Percentiles rank a stretch among this genome's conserved stretches.
Conservation (phyloP, 2,329 filamentous ascomycete genomes). For the Ascochyta rabiei region DNA sequence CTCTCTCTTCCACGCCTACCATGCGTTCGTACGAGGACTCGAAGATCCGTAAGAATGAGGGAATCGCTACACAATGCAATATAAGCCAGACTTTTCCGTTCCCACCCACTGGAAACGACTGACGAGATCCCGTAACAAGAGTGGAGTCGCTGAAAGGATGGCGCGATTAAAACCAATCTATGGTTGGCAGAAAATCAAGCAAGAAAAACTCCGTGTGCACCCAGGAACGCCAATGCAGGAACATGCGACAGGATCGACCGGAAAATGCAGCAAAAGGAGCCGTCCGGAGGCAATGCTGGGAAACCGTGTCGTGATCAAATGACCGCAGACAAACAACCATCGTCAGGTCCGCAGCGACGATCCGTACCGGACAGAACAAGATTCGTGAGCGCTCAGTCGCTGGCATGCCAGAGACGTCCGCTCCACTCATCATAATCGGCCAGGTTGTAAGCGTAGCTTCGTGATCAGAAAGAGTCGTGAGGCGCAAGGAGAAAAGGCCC, state of each 20-base stretch:
- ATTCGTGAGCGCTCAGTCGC: conserved; percentile 44
- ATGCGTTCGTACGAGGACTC: conserved; percentile 34
- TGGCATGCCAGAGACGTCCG: conserved; percentile 33
- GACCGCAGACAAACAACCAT: conserved; percentile 25
- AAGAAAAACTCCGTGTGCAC: conserved; percentile 29
- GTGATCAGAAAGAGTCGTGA: conserved; percentile 48
- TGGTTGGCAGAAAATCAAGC: conserved; percentile 30
- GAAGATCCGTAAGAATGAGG: conserved; percentile 29
- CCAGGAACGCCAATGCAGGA: conserved; percentile 34
- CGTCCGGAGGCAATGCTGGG: conserved; percentile 39
- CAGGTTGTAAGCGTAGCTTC: conserved; percentile 44
- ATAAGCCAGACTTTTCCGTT: conserved; percentile 40
- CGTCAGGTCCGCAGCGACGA: conserved; percentile 33
- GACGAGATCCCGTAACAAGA: conserved; percentile 33
- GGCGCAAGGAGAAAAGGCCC: conserved; percentile 14
- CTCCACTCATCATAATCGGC: conserved; percentile 43
- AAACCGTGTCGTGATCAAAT: conserved; percentile 21
- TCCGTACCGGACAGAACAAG: conserved; percentile 37
- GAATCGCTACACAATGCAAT: conserved; percentile 42
- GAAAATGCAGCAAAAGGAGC: conserved; percentile 43
- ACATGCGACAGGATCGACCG: conserved; percentile 41
- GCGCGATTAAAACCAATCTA: conserved; percentile 43
- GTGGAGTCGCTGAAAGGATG: conserved; percentile 35
- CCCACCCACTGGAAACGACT: conserved; percentile 29
- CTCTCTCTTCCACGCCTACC: conserved; percentile 28